These are phyloP conservation scores for Pythium pectinolyticum DNA, from an alignment of 352 stramenopile genomes.

Conservation along the genomic window DNA sequence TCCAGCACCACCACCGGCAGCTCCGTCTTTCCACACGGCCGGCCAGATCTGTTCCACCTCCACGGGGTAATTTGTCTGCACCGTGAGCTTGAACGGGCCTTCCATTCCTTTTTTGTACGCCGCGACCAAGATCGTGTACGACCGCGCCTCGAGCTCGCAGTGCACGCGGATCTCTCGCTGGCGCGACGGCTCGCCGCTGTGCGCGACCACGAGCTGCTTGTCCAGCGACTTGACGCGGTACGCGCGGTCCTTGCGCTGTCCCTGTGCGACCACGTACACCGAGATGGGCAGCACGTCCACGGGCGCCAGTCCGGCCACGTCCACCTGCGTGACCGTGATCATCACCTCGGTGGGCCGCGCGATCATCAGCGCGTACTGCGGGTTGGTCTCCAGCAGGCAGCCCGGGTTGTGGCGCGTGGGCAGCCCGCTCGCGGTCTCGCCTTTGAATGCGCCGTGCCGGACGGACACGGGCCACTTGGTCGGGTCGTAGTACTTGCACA, in stretches of 20 bases:
- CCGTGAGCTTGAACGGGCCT: slow-evolving; percentile 81
- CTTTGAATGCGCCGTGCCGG: slow-evolving; percentile 54
- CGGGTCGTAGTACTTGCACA: slow-evolving; percentile 92
- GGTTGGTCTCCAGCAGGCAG: slow-evolving; percentile 86
- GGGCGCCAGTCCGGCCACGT: slow-evolving; percentile 56
- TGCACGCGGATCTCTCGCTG: slow-evolving; percentile 78
- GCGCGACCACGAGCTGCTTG: slow-evolving; percentile 72
- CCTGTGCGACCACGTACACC: slow-evolving; percentile 67
- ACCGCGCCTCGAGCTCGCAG: slow-evolving; percentile 67
- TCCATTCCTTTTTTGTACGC: slow-evolving; percentile 90
- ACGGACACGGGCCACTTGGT: slow-evolving; percentile 64
- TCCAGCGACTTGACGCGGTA: slow-evolving; percentile 59
- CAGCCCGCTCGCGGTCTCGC: slow-evolving; percentile 80
- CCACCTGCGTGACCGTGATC: slow-evolving; percentile 85
- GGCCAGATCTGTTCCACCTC: slow-evolving; percentile 79
- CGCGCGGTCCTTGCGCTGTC: slow-evolving; percentile 51
- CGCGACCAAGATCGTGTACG: slow-evolving; percentile 88
- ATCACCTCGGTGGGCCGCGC: slow-evolving; percentile 80
- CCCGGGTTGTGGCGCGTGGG: slow-evolving; percentile 80
- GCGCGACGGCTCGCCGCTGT: slow-evolving; percentile 71
- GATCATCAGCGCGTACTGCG: slow-evolving; percentile 83
- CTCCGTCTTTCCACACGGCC: slow-evolving; percentile 64
- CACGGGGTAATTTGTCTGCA: slow-evolving; percentile 88
- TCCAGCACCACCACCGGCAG: slow-evolving; percentile 13
- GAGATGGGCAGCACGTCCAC: slow-evolving; percentile 67